Percentiles rank a stretch among this genome's conserved stretches.
phyloP scores from a whole-genome alignment of 208 protist species.

The Acanthamoeba quina region DNA sequence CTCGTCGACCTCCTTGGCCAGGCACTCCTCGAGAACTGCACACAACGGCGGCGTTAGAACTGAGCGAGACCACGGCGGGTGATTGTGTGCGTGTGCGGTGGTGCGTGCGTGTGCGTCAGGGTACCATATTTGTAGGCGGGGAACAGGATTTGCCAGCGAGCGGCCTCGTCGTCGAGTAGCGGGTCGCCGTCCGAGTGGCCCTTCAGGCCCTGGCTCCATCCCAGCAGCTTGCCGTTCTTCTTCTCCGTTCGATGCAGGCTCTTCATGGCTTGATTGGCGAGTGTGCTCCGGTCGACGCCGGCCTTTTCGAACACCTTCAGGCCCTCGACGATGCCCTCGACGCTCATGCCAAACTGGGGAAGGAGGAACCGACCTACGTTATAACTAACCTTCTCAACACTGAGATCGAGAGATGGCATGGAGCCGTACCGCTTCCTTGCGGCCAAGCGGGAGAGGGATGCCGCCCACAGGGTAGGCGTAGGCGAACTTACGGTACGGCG shows the following conservation, averaged over 20 bases:
- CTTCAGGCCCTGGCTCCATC: slow-evolving; percentile 50
- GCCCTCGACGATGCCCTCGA: slow-evolving; percentile 49
- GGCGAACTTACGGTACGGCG: slow-evolving; percentile 48
- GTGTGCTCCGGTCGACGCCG: slow-evolving; percentile 15
- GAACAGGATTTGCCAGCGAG: slow-evolving; percentile 51
- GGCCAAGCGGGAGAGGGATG: slow-evolving; percentile 49
- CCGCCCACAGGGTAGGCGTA: slow-evolving; percentile 41
- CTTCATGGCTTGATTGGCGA: slow-evolving; percentile 34
- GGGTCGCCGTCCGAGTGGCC: neutral
- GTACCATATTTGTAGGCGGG: slow-evolving; percentile 50
- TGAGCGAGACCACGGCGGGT: neutral
- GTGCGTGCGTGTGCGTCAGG: neutral
- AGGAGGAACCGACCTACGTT: neutral
- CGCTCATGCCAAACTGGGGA: slow-evolving; percentile 32
- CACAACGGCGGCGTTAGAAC: neutral
- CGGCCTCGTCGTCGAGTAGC: slow-evolving; percentile 1
- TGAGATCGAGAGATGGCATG: neutral
- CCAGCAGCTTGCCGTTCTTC: slow-evolving; percentile 31
- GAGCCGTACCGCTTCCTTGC: slow-evolving; percentile 9
- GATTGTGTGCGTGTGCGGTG: neutral
- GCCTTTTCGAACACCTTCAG: slow-evolving; percentile 67
- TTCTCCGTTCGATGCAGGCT: slow-evolving; percentile 38
- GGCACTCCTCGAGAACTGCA: slow-evolving; percentile 14
- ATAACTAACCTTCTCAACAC: too few species aligned
- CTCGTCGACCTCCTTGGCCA: neutral